phyloP scores from a whole-genome alignment of 2,329 filamentous ascomycete genomes.

The Penicillium polonicum region DNA sequence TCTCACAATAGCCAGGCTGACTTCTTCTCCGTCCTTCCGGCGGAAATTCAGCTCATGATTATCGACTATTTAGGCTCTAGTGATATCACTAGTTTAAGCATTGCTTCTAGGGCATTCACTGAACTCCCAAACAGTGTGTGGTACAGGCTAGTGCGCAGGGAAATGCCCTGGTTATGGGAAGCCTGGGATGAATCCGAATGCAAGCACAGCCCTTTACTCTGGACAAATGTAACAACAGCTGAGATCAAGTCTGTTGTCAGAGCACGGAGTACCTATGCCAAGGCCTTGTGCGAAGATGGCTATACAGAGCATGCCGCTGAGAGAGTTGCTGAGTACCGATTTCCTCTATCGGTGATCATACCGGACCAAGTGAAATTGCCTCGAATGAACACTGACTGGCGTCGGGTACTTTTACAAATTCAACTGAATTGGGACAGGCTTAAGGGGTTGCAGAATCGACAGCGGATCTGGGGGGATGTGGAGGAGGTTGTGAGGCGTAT shows the following conservation, averaged over 20 bases:
- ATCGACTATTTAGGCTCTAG: background rate
- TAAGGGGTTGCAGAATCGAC: slow-evolving; percentile 26
- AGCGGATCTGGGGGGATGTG: slow-evolving; percentile 22
- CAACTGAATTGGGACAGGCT: slow-evolving; percentile 17
- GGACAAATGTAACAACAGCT: slow-evolving; percentile 11
- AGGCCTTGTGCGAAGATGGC: background rate
- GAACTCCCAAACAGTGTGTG: slow-evolving; percentile 14
- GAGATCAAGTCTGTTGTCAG: background rate
- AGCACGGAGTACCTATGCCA: background rate
- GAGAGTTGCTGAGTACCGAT: slow-evolving; percentile 1
- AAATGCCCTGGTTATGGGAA: slow-evolving; percentile 25
- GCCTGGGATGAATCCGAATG: slow-evolving; percentile 11
- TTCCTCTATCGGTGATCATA: background rate
- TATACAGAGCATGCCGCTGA: background rate
- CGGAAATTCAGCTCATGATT: slow-evolving; percentile 9
- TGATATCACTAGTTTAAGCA: slow-evolving; percentile 8
- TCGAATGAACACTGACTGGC: slow-evolving; percentile 20
- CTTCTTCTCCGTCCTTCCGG: background rate
- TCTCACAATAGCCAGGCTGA: background rate
- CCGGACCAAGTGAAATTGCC: background rate
- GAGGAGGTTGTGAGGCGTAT: slow-evolving; percentile 43
- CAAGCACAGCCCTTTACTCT: slow-evolving; percentile 5
- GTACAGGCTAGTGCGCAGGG: slow-evolving; percentile 13
- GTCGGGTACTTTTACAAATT: slow-evolving; percentile 21
- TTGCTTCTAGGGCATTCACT: slow-evolving; percentile 12